Conservation (phyloP, 192 early-diverging fungal species). For the Dimargaris xerosporica region DNA sequence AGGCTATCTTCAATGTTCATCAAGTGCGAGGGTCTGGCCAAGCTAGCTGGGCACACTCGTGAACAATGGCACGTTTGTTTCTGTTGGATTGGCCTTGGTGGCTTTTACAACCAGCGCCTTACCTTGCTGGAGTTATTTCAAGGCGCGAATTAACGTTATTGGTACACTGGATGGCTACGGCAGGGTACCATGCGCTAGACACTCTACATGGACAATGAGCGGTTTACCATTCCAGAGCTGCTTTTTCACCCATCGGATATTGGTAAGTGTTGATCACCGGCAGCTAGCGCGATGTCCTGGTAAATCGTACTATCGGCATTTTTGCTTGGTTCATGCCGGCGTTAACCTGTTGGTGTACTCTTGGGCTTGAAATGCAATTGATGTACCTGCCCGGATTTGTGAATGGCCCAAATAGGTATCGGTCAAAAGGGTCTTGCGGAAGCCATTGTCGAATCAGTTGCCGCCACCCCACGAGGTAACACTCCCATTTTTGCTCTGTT, state of each 20-base stretch:
- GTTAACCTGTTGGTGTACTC: too few relatives aligned
- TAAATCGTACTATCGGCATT: constrained; percentile 12
- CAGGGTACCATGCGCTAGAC: constrained; percentile 27
- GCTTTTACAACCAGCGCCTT: too few relatives aligned
- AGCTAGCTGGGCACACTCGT: too few relatives aligned
- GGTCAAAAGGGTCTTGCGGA: constrained; percentile 55
- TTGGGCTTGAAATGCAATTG: too few relatives aligned
- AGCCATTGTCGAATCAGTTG: constrained; percentile 37
- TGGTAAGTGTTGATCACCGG: too few relatives aligned
- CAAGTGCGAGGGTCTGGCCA: too few relatives aligned
- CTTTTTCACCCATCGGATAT: constrained; percentile 62
- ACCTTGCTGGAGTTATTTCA: too few relatives aligned
- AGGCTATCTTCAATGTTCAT: too few relatives aligned
- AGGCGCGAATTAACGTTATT: too few relatives aligned
- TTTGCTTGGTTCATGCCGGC: too few relatives aligned
- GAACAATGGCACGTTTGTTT: too few relatives aligned
- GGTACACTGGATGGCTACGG: neutral
- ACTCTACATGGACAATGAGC: constrained; percentile 52
- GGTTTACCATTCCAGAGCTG: constrained; percentile 61
- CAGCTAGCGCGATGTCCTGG: constrained; percentile 18
- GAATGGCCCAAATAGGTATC: constrained; percentile 16
- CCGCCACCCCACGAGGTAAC: constrained; percentile 28
- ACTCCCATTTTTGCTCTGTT: neutral
- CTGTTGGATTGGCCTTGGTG: too few relatives aligned
- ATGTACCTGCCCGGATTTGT: constrained; percentile 1